Percentiles rank a stretch among this genome's conserved stretches.
Conservation (phyloP, 768 basidiomycete species). For the Naganishia onofrii region DNA sequence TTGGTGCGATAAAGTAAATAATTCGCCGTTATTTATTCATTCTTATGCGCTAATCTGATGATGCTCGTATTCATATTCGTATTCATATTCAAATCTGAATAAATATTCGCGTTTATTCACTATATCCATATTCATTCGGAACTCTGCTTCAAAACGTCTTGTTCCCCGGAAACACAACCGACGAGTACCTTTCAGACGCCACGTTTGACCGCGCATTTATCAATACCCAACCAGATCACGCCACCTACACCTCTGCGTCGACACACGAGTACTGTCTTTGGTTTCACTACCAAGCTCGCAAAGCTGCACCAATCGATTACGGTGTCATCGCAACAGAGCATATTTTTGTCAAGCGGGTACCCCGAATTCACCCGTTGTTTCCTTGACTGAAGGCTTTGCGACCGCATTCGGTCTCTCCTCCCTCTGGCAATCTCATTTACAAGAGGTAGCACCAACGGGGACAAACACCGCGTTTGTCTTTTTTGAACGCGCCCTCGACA, state of each 20-base stretch:
- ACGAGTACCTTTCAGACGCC: background rate
- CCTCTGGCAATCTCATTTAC: constrained; percentile 3
- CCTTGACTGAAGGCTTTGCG: constrained; percentile 16
- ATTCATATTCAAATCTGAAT: too few species aligned
- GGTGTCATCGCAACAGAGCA: background rate
- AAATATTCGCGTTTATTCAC: too few species aligned
- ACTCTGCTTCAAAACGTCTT: constrained; percentile 9
- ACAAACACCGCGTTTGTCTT: too few species aligned
- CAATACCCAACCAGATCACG: constrained; percentile 12
- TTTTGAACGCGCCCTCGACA: too few species aligned
- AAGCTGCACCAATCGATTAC: background rate
- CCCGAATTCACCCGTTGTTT: background rate
- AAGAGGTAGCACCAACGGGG: too few species aligned
- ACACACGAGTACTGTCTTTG: constrained; percentile 28
- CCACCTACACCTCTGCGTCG: constrained; percentile 3
- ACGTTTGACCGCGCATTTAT: background rate
- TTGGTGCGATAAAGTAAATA: too few species aligned
- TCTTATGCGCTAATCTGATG: too few species aligned
- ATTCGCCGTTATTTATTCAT: too few species aligned
- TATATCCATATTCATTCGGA: too few species aligned
- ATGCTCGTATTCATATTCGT: too few species aligned
- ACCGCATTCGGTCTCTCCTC: constrained; percentile 26
- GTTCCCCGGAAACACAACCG: constrained; percentile 13
- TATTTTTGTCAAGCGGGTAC: constrained; percentile 11
- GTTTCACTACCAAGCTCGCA: constrained; percentile 22